Conservation (phyloP, 164 flowering plant species). For the Taxillus chinensis region DNA sequence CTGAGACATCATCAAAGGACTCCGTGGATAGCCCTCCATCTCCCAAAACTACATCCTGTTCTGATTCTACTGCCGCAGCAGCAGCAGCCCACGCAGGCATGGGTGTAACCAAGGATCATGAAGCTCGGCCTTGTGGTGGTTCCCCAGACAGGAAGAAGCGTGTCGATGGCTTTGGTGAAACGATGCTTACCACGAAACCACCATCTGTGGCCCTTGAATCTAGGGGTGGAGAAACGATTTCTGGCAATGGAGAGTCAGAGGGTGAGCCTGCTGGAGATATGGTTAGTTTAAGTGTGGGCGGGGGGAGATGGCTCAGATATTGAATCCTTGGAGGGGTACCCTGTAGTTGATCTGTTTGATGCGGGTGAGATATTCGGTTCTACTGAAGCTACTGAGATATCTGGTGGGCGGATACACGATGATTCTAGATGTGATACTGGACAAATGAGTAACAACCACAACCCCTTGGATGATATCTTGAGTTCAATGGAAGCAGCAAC, state of each 20-base stretch:
- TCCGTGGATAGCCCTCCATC: not conserved
- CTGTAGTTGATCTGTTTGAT: slow-evolving; percentile 45
- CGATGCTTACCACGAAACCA: not conserved
- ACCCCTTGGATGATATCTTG: not conserved
- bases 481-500: not conserved
- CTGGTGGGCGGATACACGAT: not conserved
- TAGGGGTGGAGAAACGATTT: not conserved
- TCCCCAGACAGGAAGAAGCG: not conserved
- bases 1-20: not conserved
- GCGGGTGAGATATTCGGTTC: slow-evolving; percentile 27
- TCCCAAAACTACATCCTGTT: not conserved
- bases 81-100: not conserved
- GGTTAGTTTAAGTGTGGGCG: not conserved
- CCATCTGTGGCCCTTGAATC: not conserved
- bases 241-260: not conserved
- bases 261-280: not conserved
- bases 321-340: slow-evolving; percentile 8
- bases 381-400: slow-evolving; percentile 5
- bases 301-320: not conserved
- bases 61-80: not conserved
- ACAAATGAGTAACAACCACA: not conserved
- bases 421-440: too few species aligned
- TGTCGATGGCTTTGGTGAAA: not conserved
- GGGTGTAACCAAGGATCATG: not conserved
- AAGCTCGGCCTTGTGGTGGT: not conserved